Conservation (phyloP, 2,329 filamentous ascomycete genomes). For the Curvularia hawaiiensis region DNA sequence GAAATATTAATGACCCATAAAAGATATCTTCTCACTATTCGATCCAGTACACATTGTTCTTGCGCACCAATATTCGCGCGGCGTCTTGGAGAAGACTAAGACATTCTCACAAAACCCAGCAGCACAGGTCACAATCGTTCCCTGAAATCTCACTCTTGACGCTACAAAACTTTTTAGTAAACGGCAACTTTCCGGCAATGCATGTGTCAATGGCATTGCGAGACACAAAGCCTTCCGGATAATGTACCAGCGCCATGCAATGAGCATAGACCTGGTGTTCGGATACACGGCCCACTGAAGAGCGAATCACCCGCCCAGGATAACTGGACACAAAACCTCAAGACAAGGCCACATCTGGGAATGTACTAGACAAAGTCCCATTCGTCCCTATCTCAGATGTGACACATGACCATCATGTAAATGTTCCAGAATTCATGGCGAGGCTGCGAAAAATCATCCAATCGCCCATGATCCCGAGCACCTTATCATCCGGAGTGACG, state of each 20-base stretch:
- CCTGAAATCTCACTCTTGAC: not conserved
- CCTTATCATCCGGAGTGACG: conserved; percentile 26
- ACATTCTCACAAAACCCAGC: not conserved
- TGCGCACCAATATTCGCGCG: too few relatives aligned
- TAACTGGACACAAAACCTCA: conserved; percentile 20
- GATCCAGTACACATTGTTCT: too few relatives aligned
- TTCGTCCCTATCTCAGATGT: conserved; percentile 17
- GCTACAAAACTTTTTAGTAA: not conserved
- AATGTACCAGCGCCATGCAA: conserved; percentile 4
- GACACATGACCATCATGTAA: conserved; percentile 34
- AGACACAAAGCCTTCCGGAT: conserved; percentile 1
- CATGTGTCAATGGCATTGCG: not conserved
- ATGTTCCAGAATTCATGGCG: conserved; percentile 15
- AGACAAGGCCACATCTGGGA: conserved; percentile 20
- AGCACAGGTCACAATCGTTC: too few relatives aligned
- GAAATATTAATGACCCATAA: not conserved
- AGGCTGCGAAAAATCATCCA: conserved; percentile 16
- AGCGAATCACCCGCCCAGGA: conserved; percentile 25
- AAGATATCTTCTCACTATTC: not conserved
- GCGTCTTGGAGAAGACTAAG: too few relatives aligned
- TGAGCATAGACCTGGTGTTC: conserved; percentile 25
- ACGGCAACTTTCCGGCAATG: not conserved
- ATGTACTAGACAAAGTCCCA: conserved; percentile 19
- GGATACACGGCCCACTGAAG: conserved; percentile 27
- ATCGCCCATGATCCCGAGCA: conserved; percentile 19